A percentile compares a stretch with the other conserved stretches of the same genome.
phyloP scores from a whole-genome alignment of 2,329 filamentous ascomycete genomes.

The Apiospora pterosperma region DNA sequence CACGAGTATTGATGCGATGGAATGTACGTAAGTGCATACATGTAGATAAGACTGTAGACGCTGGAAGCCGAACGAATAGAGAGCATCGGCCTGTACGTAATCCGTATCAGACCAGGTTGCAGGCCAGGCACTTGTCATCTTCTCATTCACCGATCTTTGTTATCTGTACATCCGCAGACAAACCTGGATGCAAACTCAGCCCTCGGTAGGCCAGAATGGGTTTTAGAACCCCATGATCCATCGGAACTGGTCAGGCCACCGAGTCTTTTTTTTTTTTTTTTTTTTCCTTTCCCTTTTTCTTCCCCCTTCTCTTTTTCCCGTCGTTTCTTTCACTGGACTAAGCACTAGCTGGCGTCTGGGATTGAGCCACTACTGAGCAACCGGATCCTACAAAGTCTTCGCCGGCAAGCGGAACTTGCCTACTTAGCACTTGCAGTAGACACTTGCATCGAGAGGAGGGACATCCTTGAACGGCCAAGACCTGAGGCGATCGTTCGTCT shows the following conservation, averaged over 20 bases:
- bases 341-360: background rate
- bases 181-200: background rate
- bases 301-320: background rate
- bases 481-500: background rate
- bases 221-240: background rate
- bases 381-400: background rate
- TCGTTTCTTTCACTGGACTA: background rate
- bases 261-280: background rate
- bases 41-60: too few species aligned
- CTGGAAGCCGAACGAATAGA: background rate
- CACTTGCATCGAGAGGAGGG: background rate
- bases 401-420: background rate
- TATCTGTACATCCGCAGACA: background rate
- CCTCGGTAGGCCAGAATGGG: background rate
- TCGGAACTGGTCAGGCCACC: background rate
- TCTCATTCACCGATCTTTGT: background rate
- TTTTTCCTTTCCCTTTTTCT: background rate
- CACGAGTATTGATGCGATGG: too few species aligned
- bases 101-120: background rate
- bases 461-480: slow-evolving; percentile 1
- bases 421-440: background rate
- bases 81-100: background rate
- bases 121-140: background rate
- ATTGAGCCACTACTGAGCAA: background rate
- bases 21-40: too few species aligned